Percentiles rank a stretch among this genome's conserved stretches.
Conservation (phyloP, 352 stramenopile genomes). For the Stramenopiles sp. region DNA sequence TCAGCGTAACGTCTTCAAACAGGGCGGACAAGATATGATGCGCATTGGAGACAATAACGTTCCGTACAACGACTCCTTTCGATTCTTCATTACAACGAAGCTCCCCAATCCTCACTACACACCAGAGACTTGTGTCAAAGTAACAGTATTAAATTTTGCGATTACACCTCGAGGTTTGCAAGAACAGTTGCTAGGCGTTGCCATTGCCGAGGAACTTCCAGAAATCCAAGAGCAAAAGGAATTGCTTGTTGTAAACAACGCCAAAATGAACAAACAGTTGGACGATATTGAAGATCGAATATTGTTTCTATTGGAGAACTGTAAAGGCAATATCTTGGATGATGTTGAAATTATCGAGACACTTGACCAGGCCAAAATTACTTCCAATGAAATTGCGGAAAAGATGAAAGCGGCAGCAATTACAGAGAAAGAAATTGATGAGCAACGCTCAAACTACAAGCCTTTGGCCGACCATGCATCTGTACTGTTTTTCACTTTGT, state of each 20-base stretch:
- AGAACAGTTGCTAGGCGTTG: slow-evolving; percentile 65
- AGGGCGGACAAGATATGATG: slow-evolving; percentile 73
- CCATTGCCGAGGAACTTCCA: slow-evolving; percentile 74
- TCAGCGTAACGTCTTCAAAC: slow-evolving; percentile 71
- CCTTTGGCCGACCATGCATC: slow-evolving; percentile 64
- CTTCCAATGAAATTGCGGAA: slow-evolving; percentile 67
- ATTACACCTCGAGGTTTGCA: slow-evolving; percentile 75
- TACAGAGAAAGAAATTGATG: slow-evolving; percentile 69
- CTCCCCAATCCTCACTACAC: slow-evolving; percentile 73
- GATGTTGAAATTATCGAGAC: slow-evolving; percentile 75
- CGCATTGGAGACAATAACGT: slow-evolving; percentile 69
- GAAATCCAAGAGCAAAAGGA: slow-evolving; percentile 80
- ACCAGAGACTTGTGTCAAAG: slow-evolving; percentile 70
- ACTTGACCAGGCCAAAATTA: slow-evolving; percentile 65
- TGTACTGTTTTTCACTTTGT: slow-evolving; percentile 73
- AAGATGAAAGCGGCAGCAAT: slow-evolving; percentile 72
- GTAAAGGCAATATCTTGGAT: slow-evolving; percentile 72
- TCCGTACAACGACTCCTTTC: slow-evolving; percentile 62
- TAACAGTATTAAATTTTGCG: slow-evolving; percentile 72
- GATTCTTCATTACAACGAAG: slow-evolving; percentile 80
- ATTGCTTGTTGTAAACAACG: slow-evolving; percentile 64
- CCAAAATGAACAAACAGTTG: slow-evolving; percentile 67
- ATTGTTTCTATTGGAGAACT: slow-evolving; percentile 71
- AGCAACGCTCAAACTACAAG: slow-evolving; percentile 59
- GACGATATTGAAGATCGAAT: slow-evolving; percentile 81